Evolutionary conservation across 116 monocot species (phyloP), one percentile per base, ranked within the genome.

Genomic region (Cymodocea nodosa): DNA sequence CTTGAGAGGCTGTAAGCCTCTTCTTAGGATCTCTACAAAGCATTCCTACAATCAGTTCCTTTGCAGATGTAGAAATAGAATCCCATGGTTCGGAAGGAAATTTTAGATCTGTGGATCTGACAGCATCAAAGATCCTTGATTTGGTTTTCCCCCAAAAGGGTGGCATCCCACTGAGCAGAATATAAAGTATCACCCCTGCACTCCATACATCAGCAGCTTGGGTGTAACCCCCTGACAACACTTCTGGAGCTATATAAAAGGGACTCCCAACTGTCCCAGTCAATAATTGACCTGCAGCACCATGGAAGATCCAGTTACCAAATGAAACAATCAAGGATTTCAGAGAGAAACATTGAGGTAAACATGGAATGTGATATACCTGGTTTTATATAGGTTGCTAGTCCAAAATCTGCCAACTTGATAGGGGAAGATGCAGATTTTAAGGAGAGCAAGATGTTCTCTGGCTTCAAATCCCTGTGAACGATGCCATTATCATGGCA

Each of bases 161-260:
- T 6, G 87, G 89, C 70, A 89, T 84, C 9, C 94, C 89, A 62
- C 94, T 87, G 14, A 94, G 74, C 36, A 94, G 86, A 56, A 94
- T 87, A 75, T 94, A 89, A 10, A 94, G 71, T 76, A 94, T 89
- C 52, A 94, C 90, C 15, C 94, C 94, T 0, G 89, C 78, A 74
- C 89, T 89, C 94, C 94, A 94, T 15, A 89, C 82, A 78, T 94
- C 94, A n/a, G 94, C 94, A 2, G 86, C 86, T 75, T 94, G 82
- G 58, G 82, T 94, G 66, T 94, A 94, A 15, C 94, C 87, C 23
- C 89, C 90, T 15, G 81, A 59, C 23, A 94, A 52, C 15, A 94
- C 90, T 67, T 94, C 94, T 9, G 94, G 90, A 30, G 94, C 86
- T 70, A 94, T 94, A 74, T 94, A 94, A 52, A 94, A 94, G 2